Conservation (phyloP, 2,329 filamentous ascomycete species). For the Aspergillus sp. region DNA sequence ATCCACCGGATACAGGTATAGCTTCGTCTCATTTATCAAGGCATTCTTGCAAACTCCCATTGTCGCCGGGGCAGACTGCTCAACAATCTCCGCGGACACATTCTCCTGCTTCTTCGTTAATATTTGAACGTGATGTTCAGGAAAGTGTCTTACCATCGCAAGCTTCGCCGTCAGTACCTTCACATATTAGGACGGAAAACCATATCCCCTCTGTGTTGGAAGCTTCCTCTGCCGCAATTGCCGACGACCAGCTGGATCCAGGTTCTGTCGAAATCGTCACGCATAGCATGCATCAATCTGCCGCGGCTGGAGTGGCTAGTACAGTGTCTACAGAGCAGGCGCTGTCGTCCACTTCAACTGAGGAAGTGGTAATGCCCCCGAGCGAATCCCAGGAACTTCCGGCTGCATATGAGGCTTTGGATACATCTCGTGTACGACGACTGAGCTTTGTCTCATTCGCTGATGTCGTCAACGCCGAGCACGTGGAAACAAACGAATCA, state of each 20-base stretch:
- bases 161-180: constrained; percentile 76
- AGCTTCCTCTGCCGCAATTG: constrained; percentile 85
- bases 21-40: constrained; percentile 6
- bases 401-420: constrained; percentile 69
- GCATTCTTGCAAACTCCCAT: constrained; percentile 39
- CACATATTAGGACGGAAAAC: constrained; percentile 90
- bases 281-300: constrained; percentile 73
- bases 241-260: constrained; percentile 72
- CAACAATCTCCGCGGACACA: constrained; percentile 62
- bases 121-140: constrained; percentile 93
- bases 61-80: constrained; percentile 59
- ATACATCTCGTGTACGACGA: constrained; percentile 68
- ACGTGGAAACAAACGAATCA: constrained; percentile 37
- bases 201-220: constrained; percentile 86
- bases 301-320: constrained; percentile 55
- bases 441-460: constrained; percentile 95
- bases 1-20: not conserved
- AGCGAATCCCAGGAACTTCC: constrained; percentile 55
- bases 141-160: constrained; percentile 61
- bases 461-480: constrained; percentile 74
- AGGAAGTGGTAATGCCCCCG: constrained; percentile 50
- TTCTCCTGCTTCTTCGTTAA: constrained; percentile 64
- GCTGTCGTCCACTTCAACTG: constrained; percentile 30
- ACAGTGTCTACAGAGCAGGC: constrained; percentile 46
- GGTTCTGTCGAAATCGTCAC: constrained; percentile 91